A percentile compares a stretch with the other conserved stretches of the same genome.
phyloP scores from a whole-genome alignment of 805 yeast genomes.

The Saccharomycopsis capsularis region DNA sequence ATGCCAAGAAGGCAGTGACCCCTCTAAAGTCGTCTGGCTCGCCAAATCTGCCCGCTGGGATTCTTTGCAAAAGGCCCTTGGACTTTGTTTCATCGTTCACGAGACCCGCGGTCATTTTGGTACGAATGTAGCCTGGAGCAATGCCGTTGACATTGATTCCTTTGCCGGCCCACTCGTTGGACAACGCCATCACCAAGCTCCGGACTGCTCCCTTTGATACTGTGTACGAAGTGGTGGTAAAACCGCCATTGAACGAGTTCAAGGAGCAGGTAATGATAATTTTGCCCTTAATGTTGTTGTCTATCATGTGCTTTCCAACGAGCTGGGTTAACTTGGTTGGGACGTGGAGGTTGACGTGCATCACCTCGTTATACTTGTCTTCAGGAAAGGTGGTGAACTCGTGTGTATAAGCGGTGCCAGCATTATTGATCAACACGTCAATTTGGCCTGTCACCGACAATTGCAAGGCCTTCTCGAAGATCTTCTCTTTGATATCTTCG shows the following conservation, averaged over 20 bases:
- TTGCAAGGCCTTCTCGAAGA: constrained; percentile 42
- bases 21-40: constrained; percentile 40
- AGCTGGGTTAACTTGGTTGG: constrained; percentile 74
- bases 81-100: neutral
- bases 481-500: constrained; percentile 36
- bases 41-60: constrained; percentile 46
- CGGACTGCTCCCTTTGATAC: constrained; percentile 80
- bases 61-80: constrained; percentile 26
- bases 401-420: constrained; percentile 77
- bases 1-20: constrained; percentile 36
- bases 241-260: constrained; percentile 85
- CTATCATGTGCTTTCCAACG: constrained; percentile 60
- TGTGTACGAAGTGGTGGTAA: constrained; percentile 78
- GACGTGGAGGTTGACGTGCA: constrained; percentile 72
- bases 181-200: constrained; percentile 69
- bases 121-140: constrained; percentile 45
- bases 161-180: constrained; percentile 80
- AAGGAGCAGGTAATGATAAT: constrained; percentile 81
- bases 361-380: constrained; percentile 59
- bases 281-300: constrained; percentile 64
- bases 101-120: constrained; percentile 30
- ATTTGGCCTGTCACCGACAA: constrained; percentile 72
- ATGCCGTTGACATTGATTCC: constrained; percentile 43
- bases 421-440: constrained; percentile 83
- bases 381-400: constrained; percentile 47